Percentiles rank a stretch among this genome's conserved stretches.
Evolutionary conservation across 768 basidiomycete genomes (phyloP).

Genomic region (Paxillus rubicundulus): DNA sequence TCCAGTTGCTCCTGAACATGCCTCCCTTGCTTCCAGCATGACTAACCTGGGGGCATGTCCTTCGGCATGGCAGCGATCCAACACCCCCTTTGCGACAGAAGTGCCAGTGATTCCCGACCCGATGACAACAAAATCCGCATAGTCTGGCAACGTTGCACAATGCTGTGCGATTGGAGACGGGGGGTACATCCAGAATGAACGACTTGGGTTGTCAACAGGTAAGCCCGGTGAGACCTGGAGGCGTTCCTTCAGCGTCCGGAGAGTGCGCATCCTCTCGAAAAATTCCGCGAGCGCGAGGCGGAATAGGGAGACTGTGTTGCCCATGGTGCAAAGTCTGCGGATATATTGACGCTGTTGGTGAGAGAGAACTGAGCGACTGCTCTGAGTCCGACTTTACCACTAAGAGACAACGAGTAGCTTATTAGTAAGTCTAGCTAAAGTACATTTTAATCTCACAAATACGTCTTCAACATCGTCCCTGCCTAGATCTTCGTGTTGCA

Average conservation of each 20-base stretch:
- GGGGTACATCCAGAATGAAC: conserved; percentile 64
- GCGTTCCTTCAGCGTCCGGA: conserved; percentile 32
- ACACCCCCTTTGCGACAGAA: conserved; percentile 52
- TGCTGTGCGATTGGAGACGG: conserved; percentile 46
- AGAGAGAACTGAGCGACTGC: not conserved
- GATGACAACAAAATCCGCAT: conserved; percentile 68
- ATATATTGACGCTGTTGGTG: not conserved
- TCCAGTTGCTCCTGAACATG: conserved; percentile 72
- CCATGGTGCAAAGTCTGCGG: conserved; percentile 15
- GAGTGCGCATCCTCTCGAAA: conserved; percentile 13
- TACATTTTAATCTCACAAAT: too few relatives aligned
- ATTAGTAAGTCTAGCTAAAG: too few relatives aligned
- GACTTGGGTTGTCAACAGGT: conserved; percentile 51
- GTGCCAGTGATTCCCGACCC: conserved; percentile 79
- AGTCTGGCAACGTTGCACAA: conserved; percentile 24
- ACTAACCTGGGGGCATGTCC: conserved; percentile 45
- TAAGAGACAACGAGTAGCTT: too few relatives aligned
- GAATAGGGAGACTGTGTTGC: conserved; percentile 24
- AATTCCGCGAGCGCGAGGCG: conserved; percentile 21
- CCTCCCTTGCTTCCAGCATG: conserved; percentile 79
- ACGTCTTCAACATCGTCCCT: too few relatives aligned
- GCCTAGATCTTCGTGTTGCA: too few relatives aligned
- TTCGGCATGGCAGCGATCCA: conserved; percentile 34
- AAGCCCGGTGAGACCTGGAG: conserved; percentile 50
- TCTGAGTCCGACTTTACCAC: not conserved